phyloP scores from a whole-genome alignment of 139 green algal genomes.

The Mesotaenium endlicherianum region DNA sequence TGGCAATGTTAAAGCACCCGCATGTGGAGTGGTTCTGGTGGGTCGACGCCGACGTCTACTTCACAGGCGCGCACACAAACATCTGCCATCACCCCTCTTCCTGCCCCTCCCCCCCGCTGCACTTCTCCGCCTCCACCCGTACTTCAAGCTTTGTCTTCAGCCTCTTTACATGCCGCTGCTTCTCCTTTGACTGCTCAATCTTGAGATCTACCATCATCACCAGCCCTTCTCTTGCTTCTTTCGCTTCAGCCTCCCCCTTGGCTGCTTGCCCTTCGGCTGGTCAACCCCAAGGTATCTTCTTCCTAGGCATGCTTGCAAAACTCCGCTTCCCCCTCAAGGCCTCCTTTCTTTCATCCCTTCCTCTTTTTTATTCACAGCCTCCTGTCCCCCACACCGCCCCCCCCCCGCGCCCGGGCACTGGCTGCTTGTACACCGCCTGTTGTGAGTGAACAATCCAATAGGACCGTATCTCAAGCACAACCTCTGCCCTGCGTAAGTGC shows the following conservation, averaged over 20 bases:
- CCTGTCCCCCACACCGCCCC: not conserved
- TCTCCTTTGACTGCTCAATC: not conserved
- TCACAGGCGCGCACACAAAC: constrained; percentile 38
- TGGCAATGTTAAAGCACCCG: constrained; percentile 7
- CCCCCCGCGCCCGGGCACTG: not conserved
- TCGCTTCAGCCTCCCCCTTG: not conserved
- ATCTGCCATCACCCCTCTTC: too few species aligned
- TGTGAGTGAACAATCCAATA: not conserved
- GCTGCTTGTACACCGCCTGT: not conserved
- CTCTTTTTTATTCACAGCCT: not conserved
- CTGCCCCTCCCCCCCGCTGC: too few species aligned
- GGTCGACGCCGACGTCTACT: constrained; percentile 33
- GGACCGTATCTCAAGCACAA: not conserved
- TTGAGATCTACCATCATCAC: not conserved
- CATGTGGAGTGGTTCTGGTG: constrained; percentile 44
- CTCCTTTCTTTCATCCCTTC: not conserved
- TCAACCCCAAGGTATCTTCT: too few species aligned
- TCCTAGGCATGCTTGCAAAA: not conserved
- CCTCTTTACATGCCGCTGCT: not conserved
- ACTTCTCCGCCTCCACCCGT: not conserved
- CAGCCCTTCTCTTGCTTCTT: not conserved
- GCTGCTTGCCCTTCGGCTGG: too few species aligned
- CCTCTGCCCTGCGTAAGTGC: not conserved
- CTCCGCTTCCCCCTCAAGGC: not conserved
- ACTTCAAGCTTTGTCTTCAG: not conserved